Evolutionary conservation across 495 filamentous ascomycete species (phyloP).

Genomic region (Hypoxylon intermedium): DNA sequence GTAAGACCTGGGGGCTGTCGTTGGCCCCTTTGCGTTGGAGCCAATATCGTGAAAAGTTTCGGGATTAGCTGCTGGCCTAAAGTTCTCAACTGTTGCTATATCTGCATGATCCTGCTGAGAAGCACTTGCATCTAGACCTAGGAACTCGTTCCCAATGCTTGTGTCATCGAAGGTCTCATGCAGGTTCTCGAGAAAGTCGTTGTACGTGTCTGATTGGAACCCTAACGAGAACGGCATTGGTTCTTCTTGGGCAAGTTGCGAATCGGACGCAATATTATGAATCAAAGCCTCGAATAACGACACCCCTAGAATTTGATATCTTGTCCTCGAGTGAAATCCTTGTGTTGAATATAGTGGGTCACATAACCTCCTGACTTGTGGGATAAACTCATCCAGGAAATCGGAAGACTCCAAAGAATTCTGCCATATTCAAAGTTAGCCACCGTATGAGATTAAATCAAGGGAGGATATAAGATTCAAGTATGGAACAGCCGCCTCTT

Average conservation of each 20-base stretch:
- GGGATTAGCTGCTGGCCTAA: slow-evolving; percentile 10
- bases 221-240: slow-evolving; percentile 12
- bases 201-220: slow-evolving; percentile 6
- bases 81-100: slow-evolving; percentile 2
- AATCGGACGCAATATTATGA: slow-evolving; percentile 20
- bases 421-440: slow-evolving; percentile 40
- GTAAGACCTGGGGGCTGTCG: slow-evolving; percentile 14
- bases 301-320: slow-evolving; percentile 50
- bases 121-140: slow-evolving; percentile 2
- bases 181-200: slow-evolving; percentile 29
- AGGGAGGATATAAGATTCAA: background rate
- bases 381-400: slow-evolving; percentile 46
- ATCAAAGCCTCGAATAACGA: slow-evolving; percentile 46
- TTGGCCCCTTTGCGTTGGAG: slow-evolving; percentile 9
- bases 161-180: slow-evolving; percentile 16
- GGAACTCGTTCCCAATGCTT: slow-evolving; percentile 3
- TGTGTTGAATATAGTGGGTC: slow-evolving; percentile 50
- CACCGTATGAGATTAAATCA: background rate
- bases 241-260: slow-evolving; percentile 27
- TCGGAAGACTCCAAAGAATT: slow-evolving; percentile 38
- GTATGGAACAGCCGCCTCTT: background rate
- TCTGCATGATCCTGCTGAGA: slow-evolving; percentile 25
- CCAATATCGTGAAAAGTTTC: slow-evolving; percentile 14
- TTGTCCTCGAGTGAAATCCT: slow-evolving; percentile 39
- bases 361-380: slow-evolving; percentile 44